A percentile compares a stretch with the other conserved stretches of the same genome.
Evolutionary conservation across 2,329 filamentous ascomycete genomes (phyloP).

Genomic region (Curvularia sp.): DNA sequence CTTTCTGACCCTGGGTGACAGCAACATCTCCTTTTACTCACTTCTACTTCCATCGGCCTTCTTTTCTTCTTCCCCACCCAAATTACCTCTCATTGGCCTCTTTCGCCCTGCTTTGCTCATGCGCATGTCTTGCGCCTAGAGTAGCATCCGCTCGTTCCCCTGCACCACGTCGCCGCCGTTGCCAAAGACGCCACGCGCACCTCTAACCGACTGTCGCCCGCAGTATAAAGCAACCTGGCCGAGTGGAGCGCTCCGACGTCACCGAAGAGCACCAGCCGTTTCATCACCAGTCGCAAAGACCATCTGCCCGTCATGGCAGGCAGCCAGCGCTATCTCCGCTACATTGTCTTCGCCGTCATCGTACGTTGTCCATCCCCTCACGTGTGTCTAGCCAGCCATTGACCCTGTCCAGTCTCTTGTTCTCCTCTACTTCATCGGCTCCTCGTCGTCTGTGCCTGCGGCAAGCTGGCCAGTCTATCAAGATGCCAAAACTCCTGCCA

Average conservation of each 20-base stretch:
- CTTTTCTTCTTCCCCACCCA: slow-evolving; percentile 6
- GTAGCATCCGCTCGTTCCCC: slow-evolving; percentile 16
- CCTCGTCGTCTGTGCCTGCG: slow-evolving; percentile 59
- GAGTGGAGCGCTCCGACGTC: slow-evolving; percentile 38
- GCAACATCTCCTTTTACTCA: slow-evolving; percentile 16
- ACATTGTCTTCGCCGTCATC: slow-evolving; percentile 81
- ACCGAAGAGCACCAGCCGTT: slow-evolving; percentile 33
- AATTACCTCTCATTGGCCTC: neutral
- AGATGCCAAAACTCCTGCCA: slow-evolving; percentile 27
- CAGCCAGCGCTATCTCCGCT: slow-evolving; percentile 74
- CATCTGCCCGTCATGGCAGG: slow-evolving; percentile 70
- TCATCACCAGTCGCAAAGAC: slow-evolving; percentile 24
- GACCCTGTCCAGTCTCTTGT: slow-evolving; percentile 62
- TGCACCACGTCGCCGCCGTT: neutral
- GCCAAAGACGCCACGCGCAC: slow-evolving; percentile 10
- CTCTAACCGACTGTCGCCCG: slow-evolving; percentile 13
- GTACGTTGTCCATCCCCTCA: slow-evolving; percentile 58
- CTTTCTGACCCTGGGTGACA: neutral
- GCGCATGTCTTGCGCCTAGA: slow-evolving; percentile 21
- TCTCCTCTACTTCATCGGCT: slow-evolving; percentile 83
- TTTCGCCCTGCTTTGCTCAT: slow-evolving; percentile 2
- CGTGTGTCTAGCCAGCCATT: slow-evolving; percentile 10
- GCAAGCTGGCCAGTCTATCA: slow-evolving; percentile 44
- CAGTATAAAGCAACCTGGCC: slow-evolving; percentile 25
- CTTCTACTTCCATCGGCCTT: slow-evolving; percentile 15